A percentile compares a stretch with the other conserved stretches of the same genome.
These are phyloP conservation scores for Ascosphaera acerosa DNA, from an alignment of 2,329 filamentous ascomycete species.

Conservation along the genomic window DNA sequence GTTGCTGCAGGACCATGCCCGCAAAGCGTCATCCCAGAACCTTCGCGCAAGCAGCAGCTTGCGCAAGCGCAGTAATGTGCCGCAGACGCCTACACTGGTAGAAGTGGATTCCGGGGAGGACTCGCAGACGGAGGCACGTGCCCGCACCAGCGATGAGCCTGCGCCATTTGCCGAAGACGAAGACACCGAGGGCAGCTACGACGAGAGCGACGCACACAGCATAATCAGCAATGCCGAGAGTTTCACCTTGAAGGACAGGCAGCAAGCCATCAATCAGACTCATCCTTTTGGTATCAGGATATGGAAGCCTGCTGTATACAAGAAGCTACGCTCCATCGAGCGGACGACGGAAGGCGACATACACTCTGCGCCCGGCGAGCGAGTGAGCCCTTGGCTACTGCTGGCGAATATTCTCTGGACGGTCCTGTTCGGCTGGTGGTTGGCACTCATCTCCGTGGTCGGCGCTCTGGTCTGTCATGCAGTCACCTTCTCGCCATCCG, in stretches of 20 bases:
- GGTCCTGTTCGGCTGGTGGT: slow-evolving; percentile 85
- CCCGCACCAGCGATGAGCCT: slow-evolving; percentile 1
- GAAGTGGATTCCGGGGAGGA: slow-evolving; percentile 1
- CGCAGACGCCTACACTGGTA: slow-evolving; percentile 5
- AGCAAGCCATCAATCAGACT: slow-evolving; percentile 94
- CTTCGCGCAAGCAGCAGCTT: background rate
- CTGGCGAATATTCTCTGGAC: slow-evolving; percentile 85
- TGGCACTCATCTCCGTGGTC: slow-evolving; percentile 47
- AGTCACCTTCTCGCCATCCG: slow-evolving; percentile 55
- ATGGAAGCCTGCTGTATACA: slow-evolving; percentile 96
- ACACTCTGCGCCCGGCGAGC: slow-evolving; percentile 73
- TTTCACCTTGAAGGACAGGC: slow-evolving; percentile 89
- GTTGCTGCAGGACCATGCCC: slow-evolving; percentile 41
- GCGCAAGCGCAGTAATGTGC: background rate
- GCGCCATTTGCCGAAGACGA: slow-evolving; percentile 16
- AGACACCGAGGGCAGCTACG: slow-evolving; percentile 23
- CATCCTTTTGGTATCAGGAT: slow-evolving; percentile 97
- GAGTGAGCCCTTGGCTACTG: slow-evolving; percentile 60
- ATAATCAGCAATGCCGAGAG: slow-evolving; percentile 81
- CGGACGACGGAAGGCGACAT: slow-evolving; percentile 93
- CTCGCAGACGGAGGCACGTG: background rate
- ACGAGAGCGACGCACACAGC: slow-evolving; percentile 39
- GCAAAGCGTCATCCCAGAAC: slow-evolving; percentile 5
- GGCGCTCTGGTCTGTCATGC: slow-evolving; percentile 57
- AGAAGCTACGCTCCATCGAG: slow-evolving; percentile 88